Percentiles rank a stretch among this genome's conserved stretches.
phyloP scores from a whole-genome alignment of 164 flowering plant genomes.

The Dillenia turbinata region DNA sequence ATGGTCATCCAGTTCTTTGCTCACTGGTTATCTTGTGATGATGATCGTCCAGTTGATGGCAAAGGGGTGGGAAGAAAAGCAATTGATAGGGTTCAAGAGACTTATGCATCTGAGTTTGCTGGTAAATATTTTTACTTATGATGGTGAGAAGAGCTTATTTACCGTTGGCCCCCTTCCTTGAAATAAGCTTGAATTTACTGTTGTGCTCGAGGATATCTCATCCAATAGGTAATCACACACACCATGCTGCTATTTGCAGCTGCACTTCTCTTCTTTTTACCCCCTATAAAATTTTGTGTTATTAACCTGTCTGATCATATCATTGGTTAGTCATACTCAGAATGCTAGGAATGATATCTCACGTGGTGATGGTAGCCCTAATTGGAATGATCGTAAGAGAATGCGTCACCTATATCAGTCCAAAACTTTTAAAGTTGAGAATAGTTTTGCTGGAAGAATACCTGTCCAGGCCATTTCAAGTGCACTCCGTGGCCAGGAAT shows the following conservation, averaged over 20 bases:
- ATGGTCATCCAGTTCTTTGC: too few species aligned
- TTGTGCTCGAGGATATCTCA: constrained; percentile 66
- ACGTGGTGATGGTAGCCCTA: constrained; percentile 45
- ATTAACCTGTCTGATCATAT: background rate
- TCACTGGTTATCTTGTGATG: too few species aligned
- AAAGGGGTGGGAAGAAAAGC: constrained; percentile 84
- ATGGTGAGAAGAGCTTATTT: constrained; percentile 90
- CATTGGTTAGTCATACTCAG: constrained; percentile 4
- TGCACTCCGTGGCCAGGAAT: constrained; percentile 81
- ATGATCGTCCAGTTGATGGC: constrained; percentile 71
- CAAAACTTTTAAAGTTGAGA: constrained; percentile 69
- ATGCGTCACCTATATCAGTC: constrained; percentile 53
- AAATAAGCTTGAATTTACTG: constrained; percentile 75
- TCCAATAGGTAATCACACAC: constrained; percentile 54
- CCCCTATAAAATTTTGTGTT: too few species aligned
- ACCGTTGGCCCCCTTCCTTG: constrained; percentile 80
- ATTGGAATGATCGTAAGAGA: constrained; percentile 62
- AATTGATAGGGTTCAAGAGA: constrained; percentile 67
- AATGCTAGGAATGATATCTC: constrained; percentile 46
- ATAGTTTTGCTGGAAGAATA: constrained; percentile 85
- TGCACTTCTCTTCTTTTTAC: too few species aligned
- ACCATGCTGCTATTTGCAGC: too few species aligned
- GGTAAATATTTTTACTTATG: constrained; percentile 85
- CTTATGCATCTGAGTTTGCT: constrained; percentile 56
- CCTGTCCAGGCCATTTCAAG: constrained; percentile 76